Evolutionary conservation across 108 stramenopile species (phyloP), one percentile per base, ranked within the genome.

Genomic region (Cylindrotheca fusiformis): DNA sequence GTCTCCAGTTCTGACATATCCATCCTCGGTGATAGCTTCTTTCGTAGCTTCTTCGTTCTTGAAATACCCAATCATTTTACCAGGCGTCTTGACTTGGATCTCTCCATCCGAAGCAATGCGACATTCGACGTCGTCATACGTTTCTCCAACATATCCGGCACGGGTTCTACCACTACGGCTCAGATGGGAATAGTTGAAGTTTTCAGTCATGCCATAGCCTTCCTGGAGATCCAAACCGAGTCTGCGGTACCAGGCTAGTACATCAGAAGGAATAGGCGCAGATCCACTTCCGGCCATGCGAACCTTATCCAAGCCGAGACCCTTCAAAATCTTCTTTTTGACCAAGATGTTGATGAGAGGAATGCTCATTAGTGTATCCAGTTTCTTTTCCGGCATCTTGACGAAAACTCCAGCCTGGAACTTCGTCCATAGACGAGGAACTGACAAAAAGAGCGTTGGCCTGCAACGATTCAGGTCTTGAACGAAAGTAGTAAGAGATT

Each of bases 1-100:
- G 55, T 95, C 93, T 48, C 93, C 93, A n/a, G 90, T 95, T 50
- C 87, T 76, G 5, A 95, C 80, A 76, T 78, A 95, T 59, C 88
- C 88, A 60, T 88, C 87, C n/a, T 76, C 86, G 0, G 87, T 88
- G 23, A 92, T 73, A 22, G 91, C 67, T 56, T 92, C 87, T 45
- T 82, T 82, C 63, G 86, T 88, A 21, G 91, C 91, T 55, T 92
- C 91, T 8, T 76, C 68, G 58, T 92, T 92, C 65, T 88, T 88
- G 77, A 51, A 88, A 73, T 92, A 92, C 31, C 85, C 87, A 83
- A 84, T 88, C 82, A 92, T 86, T 32, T 46, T 63, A 23, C 84
- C 84, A 44, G 87, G 84, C 21, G 79, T 73, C 80, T 84, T 83
- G 69, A 89, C 75, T 62, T 86, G 87, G n/a, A 89, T 78, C 59